Conservation (phyloP, 2,329 filamentous ascomycete genomes). For the Arachnomyces sp. region DNA sequence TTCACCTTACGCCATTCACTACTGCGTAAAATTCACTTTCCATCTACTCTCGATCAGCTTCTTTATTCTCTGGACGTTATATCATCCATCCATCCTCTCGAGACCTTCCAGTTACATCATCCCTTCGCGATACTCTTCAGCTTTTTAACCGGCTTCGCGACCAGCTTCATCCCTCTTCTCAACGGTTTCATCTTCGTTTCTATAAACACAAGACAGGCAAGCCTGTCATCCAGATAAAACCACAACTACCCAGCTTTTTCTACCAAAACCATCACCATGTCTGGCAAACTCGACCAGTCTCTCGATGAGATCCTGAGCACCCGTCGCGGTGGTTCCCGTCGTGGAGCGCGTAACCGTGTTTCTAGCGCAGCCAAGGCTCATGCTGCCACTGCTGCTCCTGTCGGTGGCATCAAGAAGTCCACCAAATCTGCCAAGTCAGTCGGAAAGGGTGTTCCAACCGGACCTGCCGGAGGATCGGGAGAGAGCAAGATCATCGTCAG, state of each 20-base stretch:
- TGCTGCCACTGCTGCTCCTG: conserved; percentile 50
- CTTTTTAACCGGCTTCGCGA: no score
- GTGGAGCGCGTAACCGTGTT: conserved; percentile 16
- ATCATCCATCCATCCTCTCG: not conserved
- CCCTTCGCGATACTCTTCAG: not conserved
- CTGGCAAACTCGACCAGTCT: conserved; percentile 91
- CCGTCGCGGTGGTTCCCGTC: conserved; percentile 50
- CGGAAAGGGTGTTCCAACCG: conserved; percentile 54
- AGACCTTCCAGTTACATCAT: not conserved
- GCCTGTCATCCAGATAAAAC: no score
- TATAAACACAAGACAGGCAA: no score
- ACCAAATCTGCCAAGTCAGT: conserved; percentile 42
- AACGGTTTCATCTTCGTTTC: no score
- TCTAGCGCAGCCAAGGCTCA: conserved; percentile 35
- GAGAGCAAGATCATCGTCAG: conserved; percentile 98
- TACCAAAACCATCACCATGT: conserved; percentile 53
- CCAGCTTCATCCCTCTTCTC: no score
- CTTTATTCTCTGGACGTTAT: conserved; percentile 6
- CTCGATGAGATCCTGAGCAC: conserved; percentile 94
- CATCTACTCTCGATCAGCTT: conserved; percentile 7
- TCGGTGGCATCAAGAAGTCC: conserved; percentile 80
- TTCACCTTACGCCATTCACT: not conserved
- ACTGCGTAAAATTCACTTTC: conserved; percentile 1
- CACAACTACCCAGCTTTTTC: no score
- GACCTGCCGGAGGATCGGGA: conserved; percentile 53